Evolutionary conservation across 2,329 filamentous ascomycete genomes (phyloP).

Genomic region (Hypoxylon sp.): DNA sequence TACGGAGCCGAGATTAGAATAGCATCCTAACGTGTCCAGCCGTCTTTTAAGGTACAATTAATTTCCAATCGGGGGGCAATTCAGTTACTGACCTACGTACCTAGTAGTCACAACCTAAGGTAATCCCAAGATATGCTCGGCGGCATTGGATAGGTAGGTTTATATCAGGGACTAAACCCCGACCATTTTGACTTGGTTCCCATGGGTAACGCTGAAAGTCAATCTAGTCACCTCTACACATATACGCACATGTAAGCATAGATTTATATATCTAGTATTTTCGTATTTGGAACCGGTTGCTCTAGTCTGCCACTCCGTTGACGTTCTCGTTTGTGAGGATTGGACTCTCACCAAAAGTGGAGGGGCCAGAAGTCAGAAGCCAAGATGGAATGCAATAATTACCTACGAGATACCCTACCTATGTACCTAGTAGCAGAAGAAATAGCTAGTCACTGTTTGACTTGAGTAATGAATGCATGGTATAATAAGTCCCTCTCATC

Average conservation of each 20-base stretch:
- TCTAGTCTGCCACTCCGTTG: not conserved
- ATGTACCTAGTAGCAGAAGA: not conserved
- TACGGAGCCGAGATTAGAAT: not conserved
- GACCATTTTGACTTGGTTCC: not conserved
- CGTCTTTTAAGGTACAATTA: not conserved
- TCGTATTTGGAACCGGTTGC: not conserved
- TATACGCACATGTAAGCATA: not conserved
- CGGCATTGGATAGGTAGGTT: no score
- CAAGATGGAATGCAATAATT: not conserved
- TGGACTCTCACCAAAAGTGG: not conserved
- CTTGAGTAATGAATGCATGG: not conserved
- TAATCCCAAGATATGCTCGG: not conserved
- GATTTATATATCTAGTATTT: not conserved
- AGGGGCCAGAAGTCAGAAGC: not conserved
- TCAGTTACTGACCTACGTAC: no score
- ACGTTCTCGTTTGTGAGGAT: not conserved
- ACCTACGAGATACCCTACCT: not conserved
- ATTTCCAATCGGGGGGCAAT: no score
- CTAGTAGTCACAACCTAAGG: no score
- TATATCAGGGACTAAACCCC: no score
- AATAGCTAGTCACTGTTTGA: not conserved
- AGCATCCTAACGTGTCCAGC: not conserved
- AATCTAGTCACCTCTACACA: not conserved
- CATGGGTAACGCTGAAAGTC: not conserved
- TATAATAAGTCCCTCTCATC: not conserved